Conservation (phyloP, 192 early-diverging fungal species). For the Coemansia sp. region DNA sequence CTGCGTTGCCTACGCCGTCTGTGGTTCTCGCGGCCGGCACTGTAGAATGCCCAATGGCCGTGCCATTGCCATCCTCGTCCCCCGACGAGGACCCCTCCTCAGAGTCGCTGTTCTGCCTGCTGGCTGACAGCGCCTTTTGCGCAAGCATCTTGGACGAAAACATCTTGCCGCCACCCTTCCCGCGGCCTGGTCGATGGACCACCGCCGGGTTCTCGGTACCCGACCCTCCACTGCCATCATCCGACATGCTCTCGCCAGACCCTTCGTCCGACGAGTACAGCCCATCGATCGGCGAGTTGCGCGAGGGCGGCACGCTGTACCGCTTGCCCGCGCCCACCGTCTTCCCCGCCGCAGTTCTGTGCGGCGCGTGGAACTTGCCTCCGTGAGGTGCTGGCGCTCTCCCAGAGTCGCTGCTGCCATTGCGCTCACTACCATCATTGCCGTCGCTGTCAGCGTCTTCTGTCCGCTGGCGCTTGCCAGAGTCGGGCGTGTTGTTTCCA, state of each 20-base stretch:
- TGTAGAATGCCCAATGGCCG: neutral
- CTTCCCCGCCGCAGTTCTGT: constrained; percentile 28
- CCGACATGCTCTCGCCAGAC: constrained; percentile 3
- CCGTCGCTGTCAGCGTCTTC: neutral
- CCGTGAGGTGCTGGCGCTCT: neutral
- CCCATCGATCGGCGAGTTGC: constrained; percentile 15
- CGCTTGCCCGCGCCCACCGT: constrained; percentile 40
- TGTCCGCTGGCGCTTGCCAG: constrained; percentile 1
- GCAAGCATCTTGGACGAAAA: constrained; percentile 49
- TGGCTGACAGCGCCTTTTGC: constrained; percentile 24
- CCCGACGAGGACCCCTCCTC: constrained; percentile 1
- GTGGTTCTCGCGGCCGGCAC: no score
- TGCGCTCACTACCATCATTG: no score
- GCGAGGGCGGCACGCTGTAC: constrained; percentile 17
- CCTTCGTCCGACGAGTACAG: constrained; percentile 5
- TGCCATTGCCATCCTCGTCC: neutral
- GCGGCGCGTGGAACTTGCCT: neutral
- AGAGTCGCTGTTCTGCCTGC: constrained; percentile 16
- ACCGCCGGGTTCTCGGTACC: neutral
- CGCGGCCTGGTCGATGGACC: constrained; percentile 11
- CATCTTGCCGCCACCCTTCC: constrained; percentile 49
- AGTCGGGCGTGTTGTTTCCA: no score
- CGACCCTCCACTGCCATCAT: neutral
- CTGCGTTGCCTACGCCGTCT: neutral
- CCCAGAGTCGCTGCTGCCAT: neutral